Percentiles rank a stretch among this genome's conserved stretches.
Evolutionary conservation across 257 asterid species (phyloP).

Genomic region (Plantago ovata): DNA sequence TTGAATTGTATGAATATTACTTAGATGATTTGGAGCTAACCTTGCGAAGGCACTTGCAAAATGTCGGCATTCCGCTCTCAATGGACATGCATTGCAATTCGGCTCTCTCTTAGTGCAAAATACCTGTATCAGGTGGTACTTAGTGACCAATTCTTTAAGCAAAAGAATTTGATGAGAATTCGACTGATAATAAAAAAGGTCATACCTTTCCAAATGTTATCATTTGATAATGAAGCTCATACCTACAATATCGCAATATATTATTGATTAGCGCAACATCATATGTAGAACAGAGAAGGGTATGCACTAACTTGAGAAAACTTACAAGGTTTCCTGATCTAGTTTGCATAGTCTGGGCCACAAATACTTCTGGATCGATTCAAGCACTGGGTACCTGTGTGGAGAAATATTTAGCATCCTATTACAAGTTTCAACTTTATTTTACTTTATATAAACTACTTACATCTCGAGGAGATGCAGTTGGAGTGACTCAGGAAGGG

Average conservation of each 20-base stretch:
- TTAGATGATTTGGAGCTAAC: conserved; percentile 37
- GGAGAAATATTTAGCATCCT: conserved; percentile 27
- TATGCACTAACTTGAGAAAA: conserved; percentile 18
- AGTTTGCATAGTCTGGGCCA: conserved; percentile 98
- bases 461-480: conserved; percentile 96
- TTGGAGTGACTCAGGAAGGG: conserved; percentile 90
- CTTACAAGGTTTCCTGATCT: conserved; percentile 87
- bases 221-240: conserved; percentile 97
- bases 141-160: conserved; percentile 16
- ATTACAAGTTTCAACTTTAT: conserved; percentile 5
- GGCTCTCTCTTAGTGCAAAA: conserved; percentile 97
- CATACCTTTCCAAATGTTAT: conserved; percentile 96
- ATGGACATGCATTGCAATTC: conserved; percentile 94
- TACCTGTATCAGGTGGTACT: conserved; percentile 50
- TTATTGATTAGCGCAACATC: conserved; percentile 27
- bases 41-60: conserved; percentile 97
- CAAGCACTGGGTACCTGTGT: conserved; percentile 83
- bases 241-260: conserved; percentile 46
- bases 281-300: conserved; percentile 16
- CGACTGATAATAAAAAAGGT: conserved; percentile 7
- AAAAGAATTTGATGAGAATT: conserved; percentile 9
- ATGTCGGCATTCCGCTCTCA: conserved; percentile 94
- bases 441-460: conserved; percentile 31
- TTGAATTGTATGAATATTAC: no score
- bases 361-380: conserved; percentile 88